Evolutionary conservation across 495 filamentous ascomycete species (phyloP).

Genomic region (Penicillium manginii): DNA sequence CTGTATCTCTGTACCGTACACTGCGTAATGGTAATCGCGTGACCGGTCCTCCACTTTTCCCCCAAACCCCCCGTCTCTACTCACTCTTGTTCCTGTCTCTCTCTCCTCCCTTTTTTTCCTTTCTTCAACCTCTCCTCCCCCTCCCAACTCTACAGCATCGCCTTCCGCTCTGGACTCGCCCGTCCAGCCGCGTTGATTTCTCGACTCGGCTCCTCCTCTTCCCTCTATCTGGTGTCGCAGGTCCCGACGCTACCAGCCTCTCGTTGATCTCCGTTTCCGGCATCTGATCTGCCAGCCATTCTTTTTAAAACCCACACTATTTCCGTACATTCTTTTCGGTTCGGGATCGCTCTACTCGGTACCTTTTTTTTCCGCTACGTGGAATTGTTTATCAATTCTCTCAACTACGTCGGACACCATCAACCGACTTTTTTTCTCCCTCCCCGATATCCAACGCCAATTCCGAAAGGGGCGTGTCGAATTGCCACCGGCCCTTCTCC

Average conservation of each 20-base stretch:
- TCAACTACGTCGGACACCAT: neutral
- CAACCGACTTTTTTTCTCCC: neutral
- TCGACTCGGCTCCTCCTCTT: constrained; percentile 1
- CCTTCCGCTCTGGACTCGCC: constrained; percentile 27
- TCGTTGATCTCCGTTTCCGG: constrained; percentile 30
- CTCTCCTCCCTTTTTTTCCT: constrained; percentile 23
- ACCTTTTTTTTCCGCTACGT: neutral
- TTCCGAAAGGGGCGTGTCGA: constrained; percentile 7
- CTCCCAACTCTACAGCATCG: constrained; percentile 13
- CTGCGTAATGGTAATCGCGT: neutral
- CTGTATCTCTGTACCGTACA: neutral
- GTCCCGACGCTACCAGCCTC: constrained; percentile 43
- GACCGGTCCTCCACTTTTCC: neutral
- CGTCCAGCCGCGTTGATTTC: constrained; percentile 33
- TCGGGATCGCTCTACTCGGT: neutral
- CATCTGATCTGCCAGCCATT: constrained; percentile 34
- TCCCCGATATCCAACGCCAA: neutral
- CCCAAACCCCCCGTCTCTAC: constrained; percentile 2
- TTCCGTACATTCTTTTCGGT: constrained; percentile 11
- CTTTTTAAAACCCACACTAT: constrained; percentile 17
- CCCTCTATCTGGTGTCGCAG: constrained; percentile 37
- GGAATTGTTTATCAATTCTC: neutral
- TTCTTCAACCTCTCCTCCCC: constrained; percentile 13
- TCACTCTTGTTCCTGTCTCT: constrained; percentile 17
- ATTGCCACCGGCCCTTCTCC: constrained; percentile 2